A percentile compares a stretch with the other conserved stretches of the same genome.
phyloP scores from a whole-genome alignment of 2,329 filamentous ascomycete genomes.

The Hymenoscyphus linearis region DNA sequence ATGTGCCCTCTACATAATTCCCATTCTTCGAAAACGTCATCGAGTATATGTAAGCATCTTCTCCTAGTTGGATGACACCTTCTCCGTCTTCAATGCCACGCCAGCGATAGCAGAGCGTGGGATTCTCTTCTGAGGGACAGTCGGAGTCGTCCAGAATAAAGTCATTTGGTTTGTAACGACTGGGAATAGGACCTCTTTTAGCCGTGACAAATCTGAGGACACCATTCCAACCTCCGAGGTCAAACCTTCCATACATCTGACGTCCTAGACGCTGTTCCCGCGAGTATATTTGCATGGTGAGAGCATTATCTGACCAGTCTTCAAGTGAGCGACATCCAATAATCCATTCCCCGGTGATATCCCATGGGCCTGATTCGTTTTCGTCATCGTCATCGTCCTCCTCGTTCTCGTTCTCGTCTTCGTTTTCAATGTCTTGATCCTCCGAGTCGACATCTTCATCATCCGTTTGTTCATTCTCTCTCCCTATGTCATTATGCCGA shows the following conservation, averaged over 20 bases:
- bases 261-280: background rate
- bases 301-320: background rate
- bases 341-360: background rate
- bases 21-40: background rate
- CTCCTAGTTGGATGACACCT: background rate
- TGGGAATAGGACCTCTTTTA: too few relatives aligned
- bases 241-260: background rate
- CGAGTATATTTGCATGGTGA: background rate
- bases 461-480: background rate
- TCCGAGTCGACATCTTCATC: background rate
- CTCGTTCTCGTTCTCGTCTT: background rate
- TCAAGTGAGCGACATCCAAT: background rate
- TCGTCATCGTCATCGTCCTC: background rate
- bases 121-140: background rate
- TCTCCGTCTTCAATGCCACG: background rate
- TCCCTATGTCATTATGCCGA: background rate
- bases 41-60: background rate
- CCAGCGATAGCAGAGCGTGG: background rate
- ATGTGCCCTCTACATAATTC: background rate
- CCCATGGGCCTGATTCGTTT: background rate
- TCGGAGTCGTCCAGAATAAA: background rate
- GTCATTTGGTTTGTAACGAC: background rate
- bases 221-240: background rate
- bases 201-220: background rate
- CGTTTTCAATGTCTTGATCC: background rate